These are phyloP conservation scores for Quercus alba DNA, from an alignment of 306 rosid species.

Conservation along the genomic window DNA sequence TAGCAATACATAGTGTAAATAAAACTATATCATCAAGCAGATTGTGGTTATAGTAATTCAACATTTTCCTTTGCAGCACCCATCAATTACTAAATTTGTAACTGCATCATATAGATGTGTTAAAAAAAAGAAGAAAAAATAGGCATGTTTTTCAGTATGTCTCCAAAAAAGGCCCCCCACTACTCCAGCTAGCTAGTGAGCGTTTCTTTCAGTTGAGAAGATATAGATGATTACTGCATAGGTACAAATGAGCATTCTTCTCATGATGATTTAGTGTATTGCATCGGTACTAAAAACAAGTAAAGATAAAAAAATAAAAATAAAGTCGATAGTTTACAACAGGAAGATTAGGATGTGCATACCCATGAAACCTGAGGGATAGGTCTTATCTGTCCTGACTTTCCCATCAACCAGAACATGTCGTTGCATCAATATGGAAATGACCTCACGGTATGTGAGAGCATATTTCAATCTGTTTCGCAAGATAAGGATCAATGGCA, in stretches of 20 bases:
- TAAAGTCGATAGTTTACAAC: background rate
- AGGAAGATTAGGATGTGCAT: constrained; percentile 11
- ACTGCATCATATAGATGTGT: background rate
- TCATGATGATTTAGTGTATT: background rate
- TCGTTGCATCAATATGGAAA: constrained; percentile 80
- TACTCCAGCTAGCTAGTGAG: no score
- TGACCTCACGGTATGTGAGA: constrained; percentile 71
- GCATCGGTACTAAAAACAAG: background rate
- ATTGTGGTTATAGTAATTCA: background rate
- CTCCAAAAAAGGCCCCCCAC: no score
- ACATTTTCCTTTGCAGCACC: background rate
- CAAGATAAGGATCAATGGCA: constrained; percentile 65
- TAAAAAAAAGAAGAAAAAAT: background rate
- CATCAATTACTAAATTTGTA: background rate
- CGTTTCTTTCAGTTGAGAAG: no score
- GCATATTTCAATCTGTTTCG: constrained; percentile 76
- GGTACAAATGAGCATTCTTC: background rate
- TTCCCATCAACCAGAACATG: constrained; percentile 72
- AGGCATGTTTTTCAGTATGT: background rate
- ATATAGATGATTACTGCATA: background rate
- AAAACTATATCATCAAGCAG: background rate
- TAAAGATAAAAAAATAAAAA: background rate
- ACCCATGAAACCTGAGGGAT: constrained; percentile 88
- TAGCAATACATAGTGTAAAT: background rate
- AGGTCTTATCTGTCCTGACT: constrained; percentile 90